Evolutionary conservation across 345 rosid species (phyloP).

Genomic region (sweet orange (Citrus sinensis)): DVS_A1.0 CM039167.1:6406001-6406500

Average conservation of each 20-base stretch:
- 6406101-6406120: constrained; percentile 97
- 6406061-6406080: constrained; percentile 92
- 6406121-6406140: constrained; percentile 98
- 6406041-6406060: constrained; percentile 95
- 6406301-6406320: neutral
- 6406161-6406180: constrained; percentile 96
- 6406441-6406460: neutral
- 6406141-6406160: constrained; percentile 95
- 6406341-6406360: neutral
- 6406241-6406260: constrained; percentile 73
- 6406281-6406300: too few relatives aligned
- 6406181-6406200: constrained; percentile 84
- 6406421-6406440: neutral
- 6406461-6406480: neutral
- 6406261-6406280: neutral
- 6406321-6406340: neutral
- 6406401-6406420: neutral
- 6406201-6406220: constrained; percentile 94
- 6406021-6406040: constrained; percentile 94
- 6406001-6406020: constrained; percentile 90
- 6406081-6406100: constrained; percentile 98
- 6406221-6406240: constrained; percentile 90
- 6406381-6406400: too few relatives aligned
- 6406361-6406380: too few relatives aligned
- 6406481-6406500: too few relatives aligned